Percentiles rank a stretch among this genome's conserved stretches.
These are phyloP conservation scores for Sisymbrium irio DNA, from an alignment of 345 rosid genomes.

Conservation along the genomic window DNA sequence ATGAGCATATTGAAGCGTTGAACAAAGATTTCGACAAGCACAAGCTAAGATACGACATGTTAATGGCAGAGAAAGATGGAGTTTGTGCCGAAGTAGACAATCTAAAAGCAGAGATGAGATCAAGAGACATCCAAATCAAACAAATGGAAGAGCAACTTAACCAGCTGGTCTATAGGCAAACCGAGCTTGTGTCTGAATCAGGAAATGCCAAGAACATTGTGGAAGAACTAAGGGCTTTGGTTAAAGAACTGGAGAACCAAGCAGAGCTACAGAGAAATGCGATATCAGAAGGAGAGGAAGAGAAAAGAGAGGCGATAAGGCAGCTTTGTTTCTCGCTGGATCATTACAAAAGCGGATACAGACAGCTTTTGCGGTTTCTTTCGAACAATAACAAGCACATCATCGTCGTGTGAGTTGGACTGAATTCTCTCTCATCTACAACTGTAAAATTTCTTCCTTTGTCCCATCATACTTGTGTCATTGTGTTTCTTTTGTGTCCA, in stretches of 20 bases:
- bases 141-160: conserved; percentile 48
- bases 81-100: conserved; percentile 37
- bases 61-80: conserved; percentile 55
- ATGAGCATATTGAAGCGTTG: conserved; percentile 32
- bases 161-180: conserved; percentile 32
- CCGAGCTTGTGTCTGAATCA: conserved; percentile 37
- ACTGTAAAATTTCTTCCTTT: conserved; percentile 5
- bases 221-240: conserved; percentile 40
- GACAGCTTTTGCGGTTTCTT: conserved; percentile 51
- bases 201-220: conserved; percentile 33
- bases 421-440: not conserved
- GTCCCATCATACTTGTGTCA: not conserved
- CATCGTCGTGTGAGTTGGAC: conserved; percentile 35
- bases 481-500: not conserved
- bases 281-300: conserved; percentile 60
- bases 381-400: conserved; percentile 36
- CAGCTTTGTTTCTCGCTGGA: conserved; percentile 86
- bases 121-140: conserved; percentile 40
- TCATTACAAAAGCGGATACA: conserved; percentile 69
- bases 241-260: conserved; percentile 50
- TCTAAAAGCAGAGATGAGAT: conserved; percentile 46
- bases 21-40: conserved; percentile 43
- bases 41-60: conserved; percentile 45
- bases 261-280: conserved; percentile 45
- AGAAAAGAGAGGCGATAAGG: conserved; percentile 82